These are phyloP conservation scores for Bryum argenteum DNA, from an alignment of 225 moss, liverwort and hornwort species.

Conservation along the genomic window DNA sequence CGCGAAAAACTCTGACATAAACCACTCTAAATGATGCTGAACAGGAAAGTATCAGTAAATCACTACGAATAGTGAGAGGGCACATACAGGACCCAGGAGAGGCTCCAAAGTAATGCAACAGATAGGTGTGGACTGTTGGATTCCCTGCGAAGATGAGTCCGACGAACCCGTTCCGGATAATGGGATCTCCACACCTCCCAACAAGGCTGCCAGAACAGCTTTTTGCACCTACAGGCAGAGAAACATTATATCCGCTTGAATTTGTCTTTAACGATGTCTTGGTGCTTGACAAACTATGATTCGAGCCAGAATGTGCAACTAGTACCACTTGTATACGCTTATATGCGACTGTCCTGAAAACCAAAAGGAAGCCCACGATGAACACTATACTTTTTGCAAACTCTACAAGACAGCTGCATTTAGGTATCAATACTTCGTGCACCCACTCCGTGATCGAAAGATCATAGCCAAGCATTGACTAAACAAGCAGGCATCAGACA, in stretches of 20 bases:
- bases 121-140: conserved; percentile 64
- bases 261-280: background rate
- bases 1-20: background rate
- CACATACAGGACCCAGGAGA: conserved; percentile 69
- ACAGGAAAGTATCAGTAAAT: conserved; percentile 11
- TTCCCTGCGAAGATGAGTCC: conserved; percentile 24
- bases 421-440: conserved; percentile 1
- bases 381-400: background rate
- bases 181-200: conserved; percentile 59
- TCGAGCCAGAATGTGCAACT: conserved; percentile 9
- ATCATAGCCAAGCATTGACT: conserved; percentile 7
- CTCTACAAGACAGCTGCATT: background rate
- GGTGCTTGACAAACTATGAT: conserved; percentile 6
- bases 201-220: conserved; percentile 69
- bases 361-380: conserved; percentile 21
- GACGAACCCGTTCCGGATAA: conserved; percentile 28
- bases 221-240: conserved; percentile 67
- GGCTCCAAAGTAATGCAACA: conserved; percentile 98
- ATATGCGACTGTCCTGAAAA: background rate
- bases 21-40: conserved; percentile 23
- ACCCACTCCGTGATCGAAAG: conserved; percentile 7
- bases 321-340: background rate
- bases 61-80: conserved; percentile 25
- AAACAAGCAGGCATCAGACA: conserved; percentile 11
- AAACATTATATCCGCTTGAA: conserved; percentile 12